Evolutionary conservation across 495 filamentous ascomycete genomes (phyloP).

Genomic region (Penicillium cinerascens): DNA sequence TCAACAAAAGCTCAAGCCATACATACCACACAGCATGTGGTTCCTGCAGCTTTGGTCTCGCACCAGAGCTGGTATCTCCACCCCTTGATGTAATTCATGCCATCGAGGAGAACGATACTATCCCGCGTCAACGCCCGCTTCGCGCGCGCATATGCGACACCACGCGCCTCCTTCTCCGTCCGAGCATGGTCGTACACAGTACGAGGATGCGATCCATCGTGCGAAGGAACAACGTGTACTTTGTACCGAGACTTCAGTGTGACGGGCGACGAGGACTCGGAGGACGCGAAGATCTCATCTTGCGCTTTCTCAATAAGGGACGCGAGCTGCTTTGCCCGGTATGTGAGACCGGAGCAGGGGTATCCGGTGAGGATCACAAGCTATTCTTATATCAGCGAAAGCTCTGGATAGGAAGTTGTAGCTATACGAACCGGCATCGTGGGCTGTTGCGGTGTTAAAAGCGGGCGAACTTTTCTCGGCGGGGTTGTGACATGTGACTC

Average conservation of each 20-base stretch:
- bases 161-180: slow-evolving; percentile 90
- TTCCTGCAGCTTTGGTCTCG: slow-evolving; percentile 83
- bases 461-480: slow-evolving; percentile 21
- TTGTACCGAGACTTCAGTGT: slow-evolving; percentile 51
- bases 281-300: slow-evolving; percentile 52
- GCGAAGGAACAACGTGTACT: slow-evolving; percentile 57
- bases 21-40: slow-evolving; percentile 80
- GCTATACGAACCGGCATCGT: slow-evolving; percentile 34
- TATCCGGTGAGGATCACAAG: slow-evolving; percentile 91
- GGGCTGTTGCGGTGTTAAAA: slow-evolving; percentile 8
- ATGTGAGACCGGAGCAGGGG: slow-evolving; percentile 88
- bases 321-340: slow-evolving; percentile 76
- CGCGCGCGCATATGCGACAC: slow-evolving; percentile 75
- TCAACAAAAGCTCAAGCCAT: slow-evolving; percentile 19
- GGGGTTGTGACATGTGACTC: slow-evolving; percentile 36
- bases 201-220: slow-evolving; percentile 41
- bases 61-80: slow-evolving; percentile 95
- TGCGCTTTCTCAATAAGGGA: slow-evolving; percentile 40
- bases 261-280: slow-evolving; percentile 29
- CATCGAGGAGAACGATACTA: slow-evolving; percentile 85
- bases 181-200: slow-evolving; percentile 55
- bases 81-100: slow-evolving; percentile 96
- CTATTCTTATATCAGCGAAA: slow-evolving; percentile 39
- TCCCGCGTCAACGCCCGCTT: slow-evolving; percentile 75
- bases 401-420: neutral